Conservation (phyloP, 208 protist species). For the Crithidia bombi region DNA sequence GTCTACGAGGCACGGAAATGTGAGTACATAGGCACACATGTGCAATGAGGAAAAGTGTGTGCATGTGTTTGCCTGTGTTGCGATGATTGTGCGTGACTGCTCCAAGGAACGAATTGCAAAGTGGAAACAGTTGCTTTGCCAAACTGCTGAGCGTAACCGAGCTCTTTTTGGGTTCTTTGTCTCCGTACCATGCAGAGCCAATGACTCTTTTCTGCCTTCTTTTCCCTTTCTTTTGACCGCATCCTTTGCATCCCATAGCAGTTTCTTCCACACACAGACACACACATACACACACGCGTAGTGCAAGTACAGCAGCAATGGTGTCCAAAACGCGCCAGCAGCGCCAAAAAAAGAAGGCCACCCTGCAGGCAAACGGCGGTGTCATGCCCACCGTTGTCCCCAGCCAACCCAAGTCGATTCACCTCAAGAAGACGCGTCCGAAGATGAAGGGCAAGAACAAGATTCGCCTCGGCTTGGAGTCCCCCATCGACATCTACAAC, state of each 20-base stretch:
- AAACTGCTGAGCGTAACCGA: no score
- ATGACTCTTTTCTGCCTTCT: no score
- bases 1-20: no score
- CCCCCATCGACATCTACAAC: conserved; percentile 82
- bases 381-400: conserved; percentile 70
- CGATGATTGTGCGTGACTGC: no score
- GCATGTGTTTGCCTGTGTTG: no score
- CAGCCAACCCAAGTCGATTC: conserved; percentile 74
- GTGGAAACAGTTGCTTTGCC: no score
- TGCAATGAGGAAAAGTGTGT: no score
- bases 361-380: conserved; percentile 66
- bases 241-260: background rate
- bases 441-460: conserved; percentile 92
- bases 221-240: background rate
- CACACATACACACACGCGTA: conserved; percentile 19
- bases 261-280: background rate
- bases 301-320: conserved; percentile 43
- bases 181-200: no score
- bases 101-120: no score
- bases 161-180: no score
- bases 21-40: no score
- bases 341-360: conserved; percentile 79
- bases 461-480: conserved; percentile 87
- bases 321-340: conserved; percentile 90
- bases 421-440: conserved; percentile 88